Base-by-base conservation (phyloP, 768 basidiomycete genomes). In the Tylopilus vinaceipallidus region DNA sequence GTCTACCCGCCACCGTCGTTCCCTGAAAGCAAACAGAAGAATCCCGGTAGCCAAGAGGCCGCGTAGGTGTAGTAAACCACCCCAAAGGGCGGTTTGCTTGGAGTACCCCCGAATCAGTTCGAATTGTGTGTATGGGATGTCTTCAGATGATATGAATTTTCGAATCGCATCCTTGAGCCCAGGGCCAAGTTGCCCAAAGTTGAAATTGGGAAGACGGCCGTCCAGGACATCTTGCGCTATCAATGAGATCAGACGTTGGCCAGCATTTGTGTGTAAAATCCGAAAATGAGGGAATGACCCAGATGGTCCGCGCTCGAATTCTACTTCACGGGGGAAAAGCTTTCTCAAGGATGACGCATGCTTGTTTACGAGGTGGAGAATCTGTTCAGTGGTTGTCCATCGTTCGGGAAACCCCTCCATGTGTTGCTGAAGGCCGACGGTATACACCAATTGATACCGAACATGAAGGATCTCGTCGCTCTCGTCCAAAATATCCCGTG, bases 1-100 rank as follows among this genome's bases (percentile, higher is more conserved):
- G 45, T 73, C 67, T 8, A 74, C 73, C 3, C 72, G 48, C 71
- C 71, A 73, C 20, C 73, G 60, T 19, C 67, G 68, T 3, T 73
- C 70, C 35, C 37, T 61, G 22, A 73, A 53, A 6, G 56, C 62
- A 38, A 63, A 64, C 13, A 64, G 29, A 2, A 73, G 55, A 16
- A 73, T 67, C 0, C 68, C 71, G 0, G 52, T 53, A 8, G 63
- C 58, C 20, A 73, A 42, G 19, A 73, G 60, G 4, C 72, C 72
- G 4, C 73, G 73, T 6, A 73, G 40, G 2, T 70, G 50, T 8
- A 73, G 46, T 5, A 73, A 42, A 6, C 56, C 57, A 3, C 35
- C 13, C 61, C 67, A 68, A 3, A 59, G 11, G n/a, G n/a, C n/a
- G 3, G 38, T 27, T 0, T 46, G 52, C 1, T 38, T 19, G 42